phyloP scores from a whole-genome alignment of 2,329 filamentous ascomycete genomes.

The Cladosporium phlei region DNA sequence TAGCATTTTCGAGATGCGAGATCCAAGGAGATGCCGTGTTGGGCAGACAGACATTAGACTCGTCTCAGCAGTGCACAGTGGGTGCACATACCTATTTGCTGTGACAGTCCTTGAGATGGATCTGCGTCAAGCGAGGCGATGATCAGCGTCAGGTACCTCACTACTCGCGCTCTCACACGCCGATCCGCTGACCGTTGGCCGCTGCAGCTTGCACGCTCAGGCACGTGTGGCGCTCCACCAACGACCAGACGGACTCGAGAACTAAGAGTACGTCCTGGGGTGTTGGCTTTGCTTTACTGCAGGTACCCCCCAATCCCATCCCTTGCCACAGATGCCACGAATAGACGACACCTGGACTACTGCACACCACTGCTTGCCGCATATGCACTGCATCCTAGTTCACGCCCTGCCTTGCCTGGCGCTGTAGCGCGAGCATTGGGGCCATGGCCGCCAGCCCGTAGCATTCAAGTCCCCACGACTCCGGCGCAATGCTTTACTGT shows the following conservation, averaged over 20 bases:
- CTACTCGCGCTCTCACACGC: neutral
- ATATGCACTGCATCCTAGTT: slow-evolving; percentile 1
- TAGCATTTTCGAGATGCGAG: too few relatives aligned
- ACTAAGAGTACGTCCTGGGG: too few relatives aligned
- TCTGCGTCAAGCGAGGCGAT: slow-evolving; percentile 1
- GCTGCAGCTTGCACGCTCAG: slow-evolving; percentile 6
- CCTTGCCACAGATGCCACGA: slow-evolving; percentile 14
- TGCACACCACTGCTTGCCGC: slow-evolving; percentile 4
- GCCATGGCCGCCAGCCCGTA: too few relatives aligned
- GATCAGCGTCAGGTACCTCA: slow-evolving; percentile 1
- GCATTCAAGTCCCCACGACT: slow-evolving; percentile 4
- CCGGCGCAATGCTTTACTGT: neutral
- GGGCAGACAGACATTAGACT: too few relatives aligned
- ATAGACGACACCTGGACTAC: slow-evolving; percentile 8
- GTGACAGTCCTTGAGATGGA: too few relatives aligned
- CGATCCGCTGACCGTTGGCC: slow-evolving; percentile 12
- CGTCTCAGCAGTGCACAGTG: too few relatives aligned
- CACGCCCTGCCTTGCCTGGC: too few relatives aligned
- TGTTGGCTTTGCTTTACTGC: slow-evolving; percentile 8
- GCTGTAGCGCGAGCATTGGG: too few relatives aligned
- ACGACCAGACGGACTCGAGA: neutral
- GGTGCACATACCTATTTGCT: slow-evolving; percentile 3
- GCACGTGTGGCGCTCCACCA: slow-evolving; percentile 12
- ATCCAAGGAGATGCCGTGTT: too few relatives aligned
- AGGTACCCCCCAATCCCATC: slow-evolving; percentile 8